Conservation (phyloP, 2,329 filamentous ascomycete genomes). For the Elsinoe arachidis region DNA sequence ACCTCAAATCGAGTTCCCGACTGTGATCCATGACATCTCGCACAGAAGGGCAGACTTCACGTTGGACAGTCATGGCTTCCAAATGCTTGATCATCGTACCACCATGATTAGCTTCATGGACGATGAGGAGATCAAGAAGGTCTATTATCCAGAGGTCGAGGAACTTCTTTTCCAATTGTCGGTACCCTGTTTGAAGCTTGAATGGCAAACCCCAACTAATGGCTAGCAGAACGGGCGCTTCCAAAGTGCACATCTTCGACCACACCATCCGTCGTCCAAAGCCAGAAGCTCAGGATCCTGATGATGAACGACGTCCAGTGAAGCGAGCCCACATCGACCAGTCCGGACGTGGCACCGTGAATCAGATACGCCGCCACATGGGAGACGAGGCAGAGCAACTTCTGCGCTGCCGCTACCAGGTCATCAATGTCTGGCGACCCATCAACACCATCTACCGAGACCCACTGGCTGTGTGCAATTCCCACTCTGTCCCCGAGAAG, state of each 20-base stretch:
- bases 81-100: constrained; percentile 25
- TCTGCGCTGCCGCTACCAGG: constrained; percentile 41
- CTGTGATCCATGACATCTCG: constrained; percentile 36
- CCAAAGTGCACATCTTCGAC: constrained; percentile 53
- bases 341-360: constrained; percentile 38
- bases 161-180: neutral
- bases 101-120: neutral
- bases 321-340: constrained; percentile 52
- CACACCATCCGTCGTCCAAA: constrained; percentile 49
- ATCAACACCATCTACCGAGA: constrained; percentile 19
- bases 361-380: constrained; percentile 39
- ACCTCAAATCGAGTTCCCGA: constrained; percentile 21
- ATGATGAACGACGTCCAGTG: constrained; percentile 36
- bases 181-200: neutral
- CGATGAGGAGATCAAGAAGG: neutral
- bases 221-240: constrained; percentile 40
- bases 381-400: constrained; percentile 38
- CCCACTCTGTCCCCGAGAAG: constrained; percentile 17
- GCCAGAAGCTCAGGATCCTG: constrained; percentile 21
- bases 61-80: constrained; percentile 24
- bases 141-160: neutral
- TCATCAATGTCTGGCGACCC: constrained; percentile 39
- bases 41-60: constrained; percentile 31
- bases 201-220: neutral
- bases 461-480: constrained; percentile 18